phyloP scores from a whole-genome alignment of 495 filamentous ascomycete genomes.

The Amniculicola lignicola region DNA sequence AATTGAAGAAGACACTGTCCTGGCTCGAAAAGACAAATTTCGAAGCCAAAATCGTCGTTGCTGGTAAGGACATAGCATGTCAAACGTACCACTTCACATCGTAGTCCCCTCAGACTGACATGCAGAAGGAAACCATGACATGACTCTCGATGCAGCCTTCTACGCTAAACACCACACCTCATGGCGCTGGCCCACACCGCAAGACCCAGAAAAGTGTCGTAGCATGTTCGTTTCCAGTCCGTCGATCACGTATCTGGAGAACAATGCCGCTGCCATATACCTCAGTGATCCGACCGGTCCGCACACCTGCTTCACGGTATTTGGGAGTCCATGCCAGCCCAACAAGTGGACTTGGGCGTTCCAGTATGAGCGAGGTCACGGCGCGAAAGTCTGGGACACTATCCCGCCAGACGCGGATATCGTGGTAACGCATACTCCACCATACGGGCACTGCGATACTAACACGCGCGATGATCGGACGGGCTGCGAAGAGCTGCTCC shows the following conservation, averaged over 20 bases:
- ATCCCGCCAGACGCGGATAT: constrained; percentile 41
- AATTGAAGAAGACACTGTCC: constrained; percentile 52
- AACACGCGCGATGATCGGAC: constrained; percentile 16
- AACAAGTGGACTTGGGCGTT: constrained; percentile 68
- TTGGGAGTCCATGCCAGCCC: constrained; percentile 72
- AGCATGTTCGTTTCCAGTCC: constrained; percentile 53
- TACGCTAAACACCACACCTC: constrained; percentile 54
- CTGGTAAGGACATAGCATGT: constrained; percentile 49
- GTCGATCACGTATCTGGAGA: constrained; percentile 63
- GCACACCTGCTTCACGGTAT: constrained; percentile 65
- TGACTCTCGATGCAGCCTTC: constrained; percentile 65
- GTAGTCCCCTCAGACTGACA: background rate
- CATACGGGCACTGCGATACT: constrained; percentile 36
- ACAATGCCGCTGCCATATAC: constrained; percentile 57
- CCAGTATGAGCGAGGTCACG: constrained; percentile 55
- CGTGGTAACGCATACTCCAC: constrained; percentile 43
- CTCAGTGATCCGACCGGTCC: constrained; percentile 58
- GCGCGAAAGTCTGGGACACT: constrained; percentile 48
- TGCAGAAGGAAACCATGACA: constrained; percentile 70
- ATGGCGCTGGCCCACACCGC: constrained; percentile 59
- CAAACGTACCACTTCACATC: background rate
- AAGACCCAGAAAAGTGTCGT: constrained; percentile 56
- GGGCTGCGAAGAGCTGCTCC: constrained; percentile 37
- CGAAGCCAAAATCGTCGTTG: constrained; percentile 57
- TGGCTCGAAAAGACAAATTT: constrained; percentile 58